Conservation (phyloP, 495 filamentous ascomycete species). For the Staphylotrichum longicolle region DNA sequence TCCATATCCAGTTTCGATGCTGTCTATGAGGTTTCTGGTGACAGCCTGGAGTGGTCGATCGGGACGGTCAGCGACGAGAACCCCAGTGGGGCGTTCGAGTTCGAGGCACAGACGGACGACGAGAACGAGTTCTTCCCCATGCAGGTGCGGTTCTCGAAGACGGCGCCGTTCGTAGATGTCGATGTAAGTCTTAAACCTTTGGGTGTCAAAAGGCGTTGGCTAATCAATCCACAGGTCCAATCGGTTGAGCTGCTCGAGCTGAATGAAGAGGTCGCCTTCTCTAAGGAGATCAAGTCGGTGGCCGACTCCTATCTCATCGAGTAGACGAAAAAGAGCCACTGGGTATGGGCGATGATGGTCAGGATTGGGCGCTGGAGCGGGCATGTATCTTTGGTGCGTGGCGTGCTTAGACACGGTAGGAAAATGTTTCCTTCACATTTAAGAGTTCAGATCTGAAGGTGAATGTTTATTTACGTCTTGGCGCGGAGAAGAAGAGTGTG, state of each 20-base stretch:
- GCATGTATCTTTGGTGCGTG: conserved; percentile 14
- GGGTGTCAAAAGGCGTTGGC: conserved; percentile 26
- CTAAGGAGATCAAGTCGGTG: conserved; percentile 82
- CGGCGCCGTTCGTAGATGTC: conserved; percentile 81
- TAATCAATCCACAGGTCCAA: conserved; percentile 54
- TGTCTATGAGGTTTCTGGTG: conserved; percentile 88
- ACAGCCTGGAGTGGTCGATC: conserved; percentile 90
- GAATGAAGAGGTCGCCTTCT: conserved; percentile 79
- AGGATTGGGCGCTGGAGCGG: conserved; percentile 13
- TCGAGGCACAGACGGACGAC: conserved; percentile 78
- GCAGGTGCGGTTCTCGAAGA: conserved; percentile 84
- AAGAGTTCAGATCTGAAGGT: background rate
- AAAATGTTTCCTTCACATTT: background rate
- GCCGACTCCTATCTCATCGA: conserved; percentile 81
- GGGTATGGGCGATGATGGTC: background rate
- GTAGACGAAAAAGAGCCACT: conserved; percentile 40
- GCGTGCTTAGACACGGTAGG: conserved; percentile 12
- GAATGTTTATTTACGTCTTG: background rate
- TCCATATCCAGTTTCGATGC: conserved; percentile 90
- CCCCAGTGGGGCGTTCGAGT: conserved; percentile 82
- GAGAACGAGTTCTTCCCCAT: conserved; percentile 97
- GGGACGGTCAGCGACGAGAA: conserved; percentile 79
- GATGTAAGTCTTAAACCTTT: conserved; percentile 60
- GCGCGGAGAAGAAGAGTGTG: no score
- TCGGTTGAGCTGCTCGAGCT: conserved; percentile 72